Evolutionary conservation across 2,329 filamentous ascomycete genomes (phyloP).

Genomic region (Pestalotiopsis sp.): DNA sequence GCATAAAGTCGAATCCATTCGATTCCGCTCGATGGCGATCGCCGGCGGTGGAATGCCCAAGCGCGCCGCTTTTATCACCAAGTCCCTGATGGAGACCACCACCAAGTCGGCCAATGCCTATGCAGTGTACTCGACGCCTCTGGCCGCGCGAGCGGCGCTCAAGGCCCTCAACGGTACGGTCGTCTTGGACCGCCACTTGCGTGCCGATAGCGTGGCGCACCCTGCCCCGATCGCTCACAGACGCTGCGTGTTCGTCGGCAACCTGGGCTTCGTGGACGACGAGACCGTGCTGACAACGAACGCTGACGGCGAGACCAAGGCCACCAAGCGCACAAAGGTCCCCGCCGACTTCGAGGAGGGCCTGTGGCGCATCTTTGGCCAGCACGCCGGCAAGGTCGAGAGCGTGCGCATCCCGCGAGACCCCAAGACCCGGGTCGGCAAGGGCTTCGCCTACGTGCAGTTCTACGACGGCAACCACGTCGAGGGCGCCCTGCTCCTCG

Average conservation of each 20-base stretch:
- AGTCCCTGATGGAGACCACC: slow-evolving; percentile 86
- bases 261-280: slow-evolving; percentile 93
- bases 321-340: slow-evolving; percentile 73
- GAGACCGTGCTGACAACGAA: slow-evolving; percentile 71
- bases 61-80: slow-evolving; percentile 90
- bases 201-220: slow-evolving; percentile 89
- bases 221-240: slow-evolving; percentile 81
- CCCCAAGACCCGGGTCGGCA: slow-evolving; percentile 86
- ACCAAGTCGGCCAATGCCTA: slow-evolving; percentile 95
- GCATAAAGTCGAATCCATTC: slow-evolving; percentile 84
- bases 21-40: slow-evolving; percentile 93
- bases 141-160: slow-evolving; percentile 76
- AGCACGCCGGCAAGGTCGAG: slow-evolving; percentile 78
- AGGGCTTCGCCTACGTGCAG: slow-evolving; percentile 97
- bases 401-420: slow-evolving; percentile 92
- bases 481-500: slow-evolving; percentile 83
- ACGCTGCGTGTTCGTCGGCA: slow-evolving; percentile 94
- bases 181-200: slow-evolving; percentile 83
- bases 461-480: slow-evolving; percentile 88
- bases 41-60: slow-evolving; percentile 77
- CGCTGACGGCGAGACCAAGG: slow-evolving; percentile 65
- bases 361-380: slow-evolving; percentile 78
- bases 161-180: slow-evolving; percentile 80
- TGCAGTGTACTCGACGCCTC: slow-evolving; percentile 77
- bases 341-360: slow-evolving; percentile 92